phyloP scores from a whole-genome alignment of 1,284 basidiomycete genomes.

The Sphaerobolus stellatus region DNA sequence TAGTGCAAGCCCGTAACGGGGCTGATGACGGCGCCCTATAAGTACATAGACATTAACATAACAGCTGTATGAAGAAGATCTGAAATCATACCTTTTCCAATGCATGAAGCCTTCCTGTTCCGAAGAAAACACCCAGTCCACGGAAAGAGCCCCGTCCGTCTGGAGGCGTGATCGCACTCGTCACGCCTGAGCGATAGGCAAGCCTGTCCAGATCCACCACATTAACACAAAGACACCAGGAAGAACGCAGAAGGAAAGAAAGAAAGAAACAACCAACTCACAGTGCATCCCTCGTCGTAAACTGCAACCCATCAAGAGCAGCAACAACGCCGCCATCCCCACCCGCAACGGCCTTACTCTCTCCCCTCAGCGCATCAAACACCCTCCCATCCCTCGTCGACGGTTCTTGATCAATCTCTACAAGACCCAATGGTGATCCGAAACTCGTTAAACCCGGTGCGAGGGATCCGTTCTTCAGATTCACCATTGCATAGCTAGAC shows the following conservation, averaged over 20 bases:
- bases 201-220: slow-evolving; percentile 5
- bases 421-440: slow-evolving; percentile 36
- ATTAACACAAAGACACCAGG: background rate
- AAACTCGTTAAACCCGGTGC: slow-evolving; percentile 35
- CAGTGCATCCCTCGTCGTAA: slow-evolving; percentile 52
- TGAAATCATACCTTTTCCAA: slow-evolving; percentile 26
- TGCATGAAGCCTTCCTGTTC: slow-evolving; percentile 37
- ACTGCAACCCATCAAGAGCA: slow-evolving; percentile 52
- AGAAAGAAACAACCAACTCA: slow-evolving; percentile 21
- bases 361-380: slow-evolving; percentile 30
- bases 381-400: slow-evolving; percentile 20
- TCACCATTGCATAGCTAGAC: background rate
- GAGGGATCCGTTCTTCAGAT: slow-evolving; percentile 11
- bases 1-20: slow-evolving; percentile 45
- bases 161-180: slow-evolving; percentile 35
- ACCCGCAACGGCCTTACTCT: slow-evolving; percentile 31
- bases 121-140: slow-evolving; percentile 53
- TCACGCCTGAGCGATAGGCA: slow-evolving; percentile 19
- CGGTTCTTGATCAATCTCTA: slow-evolving; percentile 33
- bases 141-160: slow-evolving; percentile 39
- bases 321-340: slow-evolving; percentile 44
- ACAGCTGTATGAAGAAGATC: background rate
- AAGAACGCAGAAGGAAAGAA: slow-evolving; percentile 2
- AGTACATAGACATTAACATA: background rate
- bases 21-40: slow-evolving; percentile 38